Evolutionary conservation across 768 basidiomycete species (phyloP), one percentile per base, ranked within the genome.

Genomic region (Mycena sanguinolenta): DNA sequence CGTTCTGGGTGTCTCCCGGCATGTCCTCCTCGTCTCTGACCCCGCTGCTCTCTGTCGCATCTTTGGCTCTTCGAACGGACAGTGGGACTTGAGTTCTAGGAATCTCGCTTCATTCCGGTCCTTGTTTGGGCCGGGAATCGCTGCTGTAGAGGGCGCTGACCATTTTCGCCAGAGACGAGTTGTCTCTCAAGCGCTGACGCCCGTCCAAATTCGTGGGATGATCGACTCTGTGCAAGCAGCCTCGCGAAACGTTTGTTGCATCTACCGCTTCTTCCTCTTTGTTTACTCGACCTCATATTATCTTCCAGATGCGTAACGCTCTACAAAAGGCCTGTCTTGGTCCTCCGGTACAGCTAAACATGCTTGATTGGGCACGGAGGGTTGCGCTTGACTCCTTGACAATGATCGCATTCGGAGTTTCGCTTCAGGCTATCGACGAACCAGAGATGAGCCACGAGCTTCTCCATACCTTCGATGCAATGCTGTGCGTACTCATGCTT

Each of bases 341-440:
- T 49, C 46, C 46, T 49, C 46, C 46, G 19, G 19, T 49, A 49
- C 46, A 49, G 46, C 46, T 49, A 16, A n/a, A 49, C 21, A 49
- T 49, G 46, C 46, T 49, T 49, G 46, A 49, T 19, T 49, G 46
- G 46, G 46, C 46, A 19, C 46, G 46, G 4, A 49, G 46, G 46
- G 46, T 49, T 49, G 46, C 46, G 46, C 46, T 49, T 23, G 46
- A 49, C 46, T 49, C 46, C 46, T 49, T 49, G 46, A 49, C 46
- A n/a, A 49, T 49, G 46, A 17, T 49, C 19, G 46, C 46, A 17
- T 49, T 49, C 19, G 46, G 46, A 49, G 46, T 49, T 4, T 49
- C 46, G 46, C 46, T 49, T 49, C 46, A 49, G n/a, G 46, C 46
- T n/a, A 19, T 49, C 46, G 46, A 49, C 46, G 46, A 49, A 49